Conservation (phyloP, 495 filamentous ascomycete species). For the Trichoderma asperelloides region DNA sequence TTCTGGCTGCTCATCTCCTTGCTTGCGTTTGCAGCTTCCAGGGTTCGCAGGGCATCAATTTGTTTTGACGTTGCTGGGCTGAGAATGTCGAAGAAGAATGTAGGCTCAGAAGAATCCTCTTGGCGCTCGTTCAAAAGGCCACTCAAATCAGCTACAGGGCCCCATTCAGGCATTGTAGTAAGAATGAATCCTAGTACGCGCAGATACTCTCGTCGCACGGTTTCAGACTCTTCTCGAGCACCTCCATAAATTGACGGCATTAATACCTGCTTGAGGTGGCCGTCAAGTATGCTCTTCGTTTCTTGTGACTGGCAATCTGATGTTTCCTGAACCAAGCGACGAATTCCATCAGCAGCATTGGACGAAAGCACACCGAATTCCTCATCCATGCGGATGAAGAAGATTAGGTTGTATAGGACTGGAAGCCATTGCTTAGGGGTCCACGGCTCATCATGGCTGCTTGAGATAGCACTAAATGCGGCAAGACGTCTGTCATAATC, state of each 20-base stretch:
- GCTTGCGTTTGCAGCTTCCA: constrained; percentile 56
- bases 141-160: constrained; percentile 64
- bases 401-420: constrained; percentile 84
- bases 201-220: constrained; percentile 74
- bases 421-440: constrained; percentile 79
- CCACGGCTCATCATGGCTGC: constrained; percentile 37
- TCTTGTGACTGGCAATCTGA: constrained; percentile 26
- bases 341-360: constrained; percentile 72
- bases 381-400: constrained; percentile 75
- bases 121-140: constrained; percentile 66
- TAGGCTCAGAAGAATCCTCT: constrained; percentile 60
- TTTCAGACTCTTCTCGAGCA: constrained; percentile 65
- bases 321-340: constrained; percentile 61
- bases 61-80: constrained; percentile 87
- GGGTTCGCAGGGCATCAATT: constrained; percentile 67
- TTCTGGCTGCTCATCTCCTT: constrained; percentile 61
- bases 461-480: constrained; percentile 68
- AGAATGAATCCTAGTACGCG: constrained; percentile 69
- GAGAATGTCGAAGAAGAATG: constrained; percentile 86
- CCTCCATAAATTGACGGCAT: constrained; percentile 70
- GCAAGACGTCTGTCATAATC: constrained; percentile 74
- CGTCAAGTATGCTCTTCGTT: constrained; percentile 31
- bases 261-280: constrained; percentile 35
- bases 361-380: constrained; percentile 74
- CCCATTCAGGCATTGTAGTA: constrained; percentile 56